Conservation (phyloP, 192 early-diverging fungal genomes). For the Endogone sp. region DNA sequence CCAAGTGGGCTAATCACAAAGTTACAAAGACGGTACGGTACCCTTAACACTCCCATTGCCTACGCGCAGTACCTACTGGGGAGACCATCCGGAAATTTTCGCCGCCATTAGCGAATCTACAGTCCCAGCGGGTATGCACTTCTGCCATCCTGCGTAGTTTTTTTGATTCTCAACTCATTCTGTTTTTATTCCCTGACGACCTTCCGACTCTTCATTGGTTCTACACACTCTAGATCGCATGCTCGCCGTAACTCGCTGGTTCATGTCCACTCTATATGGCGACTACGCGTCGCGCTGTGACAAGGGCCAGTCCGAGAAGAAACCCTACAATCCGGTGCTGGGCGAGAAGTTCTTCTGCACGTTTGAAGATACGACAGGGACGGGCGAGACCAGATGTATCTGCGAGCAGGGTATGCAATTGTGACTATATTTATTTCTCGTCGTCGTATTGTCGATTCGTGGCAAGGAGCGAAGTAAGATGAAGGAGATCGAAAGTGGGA, state of each 20-base stretch:
- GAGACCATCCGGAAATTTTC: constrained; percentile 42
- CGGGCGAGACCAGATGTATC: constrained; percentile 42
- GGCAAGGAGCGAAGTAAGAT: background rate
- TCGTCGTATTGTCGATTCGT: background rate
- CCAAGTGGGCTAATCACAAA: background rate
- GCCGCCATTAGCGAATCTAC: constrained; percentile 58
- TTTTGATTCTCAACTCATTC: too few species aligned
- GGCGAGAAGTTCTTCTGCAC: constrained; percentile 63
- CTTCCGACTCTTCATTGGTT: constrained; percentile 6
- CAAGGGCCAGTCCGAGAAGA: constrained; percentile 69
- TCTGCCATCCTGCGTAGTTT: too few species aligned
- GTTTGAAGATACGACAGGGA: constrained; percentile 46
- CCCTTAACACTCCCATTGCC: background rate
- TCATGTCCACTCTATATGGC: constrained; percentile 77
- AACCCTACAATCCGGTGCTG: constrained; percentile 60
- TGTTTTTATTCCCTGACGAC: too few species aligned
- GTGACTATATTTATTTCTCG: background rate
- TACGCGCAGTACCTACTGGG: constrained; percentile 22
- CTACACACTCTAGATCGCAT: constrained; percentile 50
- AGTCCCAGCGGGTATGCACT: constrained; percentile 27
- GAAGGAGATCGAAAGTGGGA: too few species aligned
- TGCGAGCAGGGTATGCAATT: constrained; percentile 51
- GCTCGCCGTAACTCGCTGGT: constrained; percentile 70
- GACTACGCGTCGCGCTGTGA: constrained; percentile 70
- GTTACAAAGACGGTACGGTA: background rate